These are phyloP conservation scores for Penicillium oxalicum DNA, from an alignment of 2,329 filamentous ascomycete species.

Conservation along the genomic window DNA sequence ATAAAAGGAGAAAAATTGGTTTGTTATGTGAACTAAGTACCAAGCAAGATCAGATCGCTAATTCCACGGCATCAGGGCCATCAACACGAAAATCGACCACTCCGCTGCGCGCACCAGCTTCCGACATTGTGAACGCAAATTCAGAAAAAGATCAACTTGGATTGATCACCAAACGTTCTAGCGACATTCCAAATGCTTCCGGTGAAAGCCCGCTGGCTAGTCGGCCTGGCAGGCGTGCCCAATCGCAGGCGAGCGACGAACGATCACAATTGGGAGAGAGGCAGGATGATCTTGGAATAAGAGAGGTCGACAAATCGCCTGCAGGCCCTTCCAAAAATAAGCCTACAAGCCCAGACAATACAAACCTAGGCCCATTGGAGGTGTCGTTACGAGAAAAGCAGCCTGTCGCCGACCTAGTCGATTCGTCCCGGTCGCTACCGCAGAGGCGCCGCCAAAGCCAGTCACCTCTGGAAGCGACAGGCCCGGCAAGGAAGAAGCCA, in stretches of 20 bases:
- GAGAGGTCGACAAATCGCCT: not conserved
- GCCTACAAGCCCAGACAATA: not conserved
- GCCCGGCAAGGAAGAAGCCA: not conserved
- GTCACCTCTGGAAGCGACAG: slow-evolving; percentile 3
- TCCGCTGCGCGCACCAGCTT: slow-evolving; percentile 3
- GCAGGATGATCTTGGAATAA: not conserved
- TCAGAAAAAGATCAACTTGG: slow-evolving; percentile 6
- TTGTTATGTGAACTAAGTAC: slow-evolving; percentile 9
- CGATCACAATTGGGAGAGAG: not conserved
- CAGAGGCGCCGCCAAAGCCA: slow-evolving; percentile 2
- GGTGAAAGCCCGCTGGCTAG: not conserved
- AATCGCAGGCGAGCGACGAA: not conserved
- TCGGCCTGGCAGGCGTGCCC: not conserved
- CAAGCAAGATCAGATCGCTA: slow-evolving; percentile 1
- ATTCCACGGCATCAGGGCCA: slow-evolving; percentile 12
- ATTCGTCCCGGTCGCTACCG: not conserved
- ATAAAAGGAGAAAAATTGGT: slow-evolving; percentile 32
- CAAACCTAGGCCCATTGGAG: not conserved
- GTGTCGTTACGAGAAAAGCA: not conserved
- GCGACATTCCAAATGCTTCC: not conserved
- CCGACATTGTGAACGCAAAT: not conserved
- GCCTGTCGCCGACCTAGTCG: not conserved
- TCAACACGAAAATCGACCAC: slow-evolving; percentile 2
- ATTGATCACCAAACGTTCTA: not conserved
- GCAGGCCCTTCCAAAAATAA: not conserved